Evolutionary conservation across 495 filamentous ascomycete genomes (phyloP).

Genomic region (Clavariopsis aquatica): DNA sequence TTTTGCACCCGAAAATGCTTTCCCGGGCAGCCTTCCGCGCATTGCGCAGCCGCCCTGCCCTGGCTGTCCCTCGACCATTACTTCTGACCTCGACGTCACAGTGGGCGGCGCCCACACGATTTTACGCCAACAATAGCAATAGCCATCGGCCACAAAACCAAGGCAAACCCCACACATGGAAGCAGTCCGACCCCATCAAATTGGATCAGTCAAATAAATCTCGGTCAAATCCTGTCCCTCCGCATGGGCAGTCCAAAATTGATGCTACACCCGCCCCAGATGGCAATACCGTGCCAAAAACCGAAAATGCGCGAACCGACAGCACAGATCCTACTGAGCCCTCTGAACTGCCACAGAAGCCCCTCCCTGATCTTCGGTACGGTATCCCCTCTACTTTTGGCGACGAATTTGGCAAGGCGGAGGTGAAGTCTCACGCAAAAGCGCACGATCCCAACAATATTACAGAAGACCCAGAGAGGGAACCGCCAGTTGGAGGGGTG

Average conservation of each 20-base stretch:
- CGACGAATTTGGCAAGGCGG: slow-evolving; percentile 59
- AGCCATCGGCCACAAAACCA: slow-evolving; percentile 34
- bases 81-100: slow-evolving; percentile 38
- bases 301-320: slow-evolving; percentile 22
- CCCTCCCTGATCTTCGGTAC: slow-evolving; percentile 83
- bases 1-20: slow-evolving; percentile 27
- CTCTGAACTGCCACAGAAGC: slow-evolving; percentile 49
- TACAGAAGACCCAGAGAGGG: slow-evolving; percentile 33
- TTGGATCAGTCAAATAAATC: slow-evolving; percentile 20
- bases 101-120: slow-evolving; percentile 40
- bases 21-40: slow-evolving; percentile 36
- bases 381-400: slow-evolving; percentile 85
- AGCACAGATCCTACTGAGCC: slow-evolving; percentile 21
- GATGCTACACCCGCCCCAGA: slow-evolving; percentile 26
- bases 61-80: slow-evolving; percentile 34
- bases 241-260: slow-evolving; percentile 25
- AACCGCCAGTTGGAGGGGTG: slow-evolving; percentile 15
- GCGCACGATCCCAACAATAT: slow-evolving; percentile 33
- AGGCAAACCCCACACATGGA: slow-evolving; percentile 30
- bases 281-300: slow-evolving; percentile 19
- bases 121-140: slow-evolving; percentile 52
- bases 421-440: slow-evolving; percentile 3
- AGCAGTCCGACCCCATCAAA: slow-evolving; percentile 26
- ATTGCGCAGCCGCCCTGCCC: slow-evolving; percentile 23
- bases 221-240: slow-evolving; percentile 13